Evolutionary conservation across 2,329 filamentous ascomycete genomes (phyloP).

Genomic region (Drechslerella dactyloides): DNA sequence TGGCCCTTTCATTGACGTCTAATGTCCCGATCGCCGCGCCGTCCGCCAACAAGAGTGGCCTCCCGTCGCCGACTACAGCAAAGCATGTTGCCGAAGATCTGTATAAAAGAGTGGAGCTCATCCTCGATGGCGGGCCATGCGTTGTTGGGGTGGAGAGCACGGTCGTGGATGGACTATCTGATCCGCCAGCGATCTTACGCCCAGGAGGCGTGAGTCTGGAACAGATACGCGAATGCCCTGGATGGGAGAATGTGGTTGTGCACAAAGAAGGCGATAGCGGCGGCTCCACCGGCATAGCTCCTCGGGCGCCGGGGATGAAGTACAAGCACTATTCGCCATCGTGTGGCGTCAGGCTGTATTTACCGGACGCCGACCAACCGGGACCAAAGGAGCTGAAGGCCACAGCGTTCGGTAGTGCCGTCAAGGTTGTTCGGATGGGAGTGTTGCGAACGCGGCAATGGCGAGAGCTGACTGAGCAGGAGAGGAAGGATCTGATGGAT

Average conservation of each 20-base stretch:
- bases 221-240: conserved; percentile 72
- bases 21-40: conserved; percentile 84
- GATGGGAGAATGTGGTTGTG: conserved; percentile 74
- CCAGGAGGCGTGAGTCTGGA: conserved; percentile 88
- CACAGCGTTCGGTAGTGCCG: conserved; percentile 53
- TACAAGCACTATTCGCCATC: conserved; percentile 97
- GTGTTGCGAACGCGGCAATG: conserved; percentile 66
- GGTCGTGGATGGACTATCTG: conserved; percentile 86
- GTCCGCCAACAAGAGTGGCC: conserved; percentile 92
- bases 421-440: conserved; percentile 58
- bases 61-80: conserved; percentile 87
- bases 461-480: conserved; percentile 57
- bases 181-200: conserved; percentile 79
- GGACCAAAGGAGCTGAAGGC: conserved; percentile 56
- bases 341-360: conserved; percentile 83
- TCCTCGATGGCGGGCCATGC: conserved; percentile 87
- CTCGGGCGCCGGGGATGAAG: conserved; percentile 95
- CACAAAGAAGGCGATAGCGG: conserved; percentile 32
- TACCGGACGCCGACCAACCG: conserved; percentile 62
- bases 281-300: conserved; percentile 67
- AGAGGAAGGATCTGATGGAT: conserved; percentile 54
- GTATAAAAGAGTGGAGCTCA: conserved; percentile 78
- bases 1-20: conserved; percentile 81
- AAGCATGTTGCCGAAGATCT: conserved; percentile 88
- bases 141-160: conserved; percentile 94